Base-by-base conservation (phyloP, 495 filamentous ascomycete species). In the Aspergillus hancockii region DNA sequence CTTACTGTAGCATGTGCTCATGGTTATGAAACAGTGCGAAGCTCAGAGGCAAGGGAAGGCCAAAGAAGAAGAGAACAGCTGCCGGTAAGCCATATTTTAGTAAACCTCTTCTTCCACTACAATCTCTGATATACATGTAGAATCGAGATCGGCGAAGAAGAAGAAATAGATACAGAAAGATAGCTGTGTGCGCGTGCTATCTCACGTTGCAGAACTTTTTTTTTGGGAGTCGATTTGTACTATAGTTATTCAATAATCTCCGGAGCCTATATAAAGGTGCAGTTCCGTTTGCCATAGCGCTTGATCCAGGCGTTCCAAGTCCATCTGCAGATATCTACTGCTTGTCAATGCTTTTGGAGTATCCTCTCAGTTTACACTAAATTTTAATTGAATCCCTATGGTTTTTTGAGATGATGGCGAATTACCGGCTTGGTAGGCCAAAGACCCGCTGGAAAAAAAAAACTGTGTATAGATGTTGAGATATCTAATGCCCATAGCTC, bases 51-150 rank as follows among this genome's bases (percentile, higher is more conserved):
- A 98, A 98, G 76, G 90, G 89, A 14, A 81, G 90, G 30, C 92
- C 93, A 19, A 95, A 92, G 82, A 97, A 97, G 85, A 94, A 93
- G 78, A 84, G 79, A 71, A 85, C 78, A 25, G 79, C 81, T 55
- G 79, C 82, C 67, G 84, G 89, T 91, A 82, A 73, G 77, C 32
- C 25, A 32, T 5, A 36, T 6, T 18, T 28, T 19, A 9, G 5
- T 34, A 21, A 23, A 50, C 18, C 19, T 40, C 10, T 25, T 22
- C 9, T 30, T 46, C 3, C 36, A 18, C 28, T 5, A 4, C 34
- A 41, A 25, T n/a, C 16, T 36, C 63, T 62, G 60, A 65, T 7
- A 8, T 23, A 54, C 12, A 47, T 34, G 45, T 34, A 77, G 76
- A 77, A 62, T 76, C 72, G 34, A 70, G 73, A 34, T 67, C 73